Evolutionary conservation across 257 asterid species (phyloP).

Genomic region (Solanum rostratum): DNA sequence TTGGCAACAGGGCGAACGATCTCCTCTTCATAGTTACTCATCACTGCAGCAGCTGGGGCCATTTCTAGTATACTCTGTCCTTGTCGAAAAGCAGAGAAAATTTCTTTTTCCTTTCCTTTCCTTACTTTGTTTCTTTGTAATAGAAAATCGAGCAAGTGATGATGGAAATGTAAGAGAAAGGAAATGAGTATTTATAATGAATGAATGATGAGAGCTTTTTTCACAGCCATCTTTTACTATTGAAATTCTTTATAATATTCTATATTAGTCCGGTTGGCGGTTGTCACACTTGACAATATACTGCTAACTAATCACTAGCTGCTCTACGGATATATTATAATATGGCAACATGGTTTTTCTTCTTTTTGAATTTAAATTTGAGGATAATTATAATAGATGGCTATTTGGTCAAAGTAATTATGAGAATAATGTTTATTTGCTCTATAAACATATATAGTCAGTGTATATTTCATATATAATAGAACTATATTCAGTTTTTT

Average conservation of each 20-base stretch:
- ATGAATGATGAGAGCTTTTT: neutral
- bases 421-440: too few relatives aligned
- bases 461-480: too few relatives aligned
- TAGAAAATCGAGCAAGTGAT: neutral
- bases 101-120: neutral
- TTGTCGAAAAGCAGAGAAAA: neutral
- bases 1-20: conserved; percentile 12
- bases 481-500: too few relatives aligned
- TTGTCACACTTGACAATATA: neutral
- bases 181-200: neutral
- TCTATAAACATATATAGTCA: too few relatives aligned
- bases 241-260: neutral
- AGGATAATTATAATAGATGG: too few relatives aligned
- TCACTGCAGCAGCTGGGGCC: too few relatives aligned
- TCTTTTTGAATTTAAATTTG: too few relatives aligned
- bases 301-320: neutral
- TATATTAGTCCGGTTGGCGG: neutral
- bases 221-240: neutral
- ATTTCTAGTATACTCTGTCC: too few relatives aligned
- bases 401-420: too few relatives aligned
- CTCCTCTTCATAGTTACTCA: neutral
- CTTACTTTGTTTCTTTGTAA: neutral
- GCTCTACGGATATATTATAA: neutral
- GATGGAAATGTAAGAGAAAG: neutral
- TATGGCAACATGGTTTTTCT: too few relatives aligned